Percentiles rank a stretch among this genome's conserved stretches.
These are phyloP conservation scores for Colletotrichum plurivorum DNA, from an alignment of 2,329 filamentous ascomycete species.

Conservation along the genomic window DNA sequence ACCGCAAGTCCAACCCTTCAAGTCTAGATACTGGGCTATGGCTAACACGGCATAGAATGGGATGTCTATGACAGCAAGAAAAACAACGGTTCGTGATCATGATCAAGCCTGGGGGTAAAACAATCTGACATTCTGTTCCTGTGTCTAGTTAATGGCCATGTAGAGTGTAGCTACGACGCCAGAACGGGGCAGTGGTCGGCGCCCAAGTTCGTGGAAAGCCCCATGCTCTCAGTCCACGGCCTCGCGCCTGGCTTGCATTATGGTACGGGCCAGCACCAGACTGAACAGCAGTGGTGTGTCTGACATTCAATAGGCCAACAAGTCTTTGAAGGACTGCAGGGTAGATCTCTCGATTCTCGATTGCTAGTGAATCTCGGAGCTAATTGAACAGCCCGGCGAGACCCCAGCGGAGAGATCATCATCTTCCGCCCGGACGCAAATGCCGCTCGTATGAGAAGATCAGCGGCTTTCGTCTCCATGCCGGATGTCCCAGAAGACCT, in stretches of 20 bases:
- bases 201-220: slow-evolving; percentile 8
- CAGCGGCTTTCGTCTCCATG: slow-evolving; percentile 64
- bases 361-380: background rate
- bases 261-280: background rate
- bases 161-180: background rate
- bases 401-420: slow-evolving; percentile 4
- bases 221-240: slow-evolving; percentile 8
- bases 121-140: background rate
- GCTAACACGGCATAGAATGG: slow-evolving; percentile 9
- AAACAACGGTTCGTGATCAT: slow-evolving; percentile 7
- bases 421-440: slow-evolving; percentile 6
- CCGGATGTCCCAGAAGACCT: slow-evolving; percentile 71
- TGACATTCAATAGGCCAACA: slow-evolving; percentile 8
- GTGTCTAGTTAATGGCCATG: slow-evolving; percentile 13
- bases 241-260: slow-evolving; percentile 17
- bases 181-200: slow-evolving; percentile 2
- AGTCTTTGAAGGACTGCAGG: slow-evolving; percentile 20
- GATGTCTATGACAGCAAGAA: slow-evolving; percentile 22
- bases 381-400: slow-evolving; percentile 4
- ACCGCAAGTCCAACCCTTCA: slow-evolving; percentile 6
- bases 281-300: background rate
- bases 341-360: background rate
- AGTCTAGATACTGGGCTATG: background rate
- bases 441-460: slow-evolving; percentile 13
- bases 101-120: background rate